Evolutionary conservation across 768 basidiomycete genomes (phyloP).

Genomic region (Lentinula sp.): DNA sequence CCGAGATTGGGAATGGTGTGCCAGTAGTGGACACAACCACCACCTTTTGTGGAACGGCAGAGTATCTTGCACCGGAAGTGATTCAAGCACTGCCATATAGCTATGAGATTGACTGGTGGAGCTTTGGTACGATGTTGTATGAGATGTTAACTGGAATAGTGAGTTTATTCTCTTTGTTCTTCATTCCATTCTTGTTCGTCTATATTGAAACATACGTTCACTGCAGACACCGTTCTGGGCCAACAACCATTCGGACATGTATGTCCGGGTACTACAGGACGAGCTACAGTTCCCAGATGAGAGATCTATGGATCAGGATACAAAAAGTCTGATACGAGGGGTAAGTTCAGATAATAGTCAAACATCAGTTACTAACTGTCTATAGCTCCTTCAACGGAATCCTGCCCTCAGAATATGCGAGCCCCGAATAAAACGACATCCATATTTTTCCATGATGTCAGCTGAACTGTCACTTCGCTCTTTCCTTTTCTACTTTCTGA

Average conservation of each 20-base stretch:
- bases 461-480: constrained; percentile 20
- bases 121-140: constrained; percentile 94
- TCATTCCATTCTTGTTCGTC: constrained; percentile 2
- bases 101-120: constrained; percentile 98
- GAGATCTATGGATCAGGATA: constrained; percentile 88
- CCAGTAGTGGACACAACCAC: constrained; percentile 59
- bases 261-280: constrained; percentile 86
- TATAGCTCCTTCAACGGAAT: constrained; percentile 85
- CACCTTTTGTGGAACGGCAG: constrained; percentile 95
- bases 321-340: constrained; percentile 91
- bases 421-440: constrained; percentile 89
- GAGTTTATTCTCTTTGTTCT: constrained; percentile 21
- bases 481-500: not conserved
- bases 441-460: constrained; percentile 93
- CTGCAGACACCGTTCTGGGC: constrained; percentile 87
- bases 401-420: constrained; percentile 89
- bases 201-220: constrained; percentile 7
- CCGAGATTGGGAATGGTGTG: constrained; percentile 17
- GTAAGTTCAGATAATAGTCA: constrained; percentile 39
- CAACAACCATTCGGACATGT: constrained; percentile 92
- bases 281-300: constrained; percentile 89
- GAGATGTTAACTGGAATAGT: constrained; percentile 97
- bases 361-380: constrained; percentile 3
- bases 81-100: constrained; percentile 87
- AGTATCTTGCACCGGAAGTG: constrained; percentile 95